Evolutionary conservation across 2,329 filamentous ascomycete genomes (phyloP), one percentile per base, ranked within the genome.

Genomic region (Cercospora zeae-maydis): DNA sequence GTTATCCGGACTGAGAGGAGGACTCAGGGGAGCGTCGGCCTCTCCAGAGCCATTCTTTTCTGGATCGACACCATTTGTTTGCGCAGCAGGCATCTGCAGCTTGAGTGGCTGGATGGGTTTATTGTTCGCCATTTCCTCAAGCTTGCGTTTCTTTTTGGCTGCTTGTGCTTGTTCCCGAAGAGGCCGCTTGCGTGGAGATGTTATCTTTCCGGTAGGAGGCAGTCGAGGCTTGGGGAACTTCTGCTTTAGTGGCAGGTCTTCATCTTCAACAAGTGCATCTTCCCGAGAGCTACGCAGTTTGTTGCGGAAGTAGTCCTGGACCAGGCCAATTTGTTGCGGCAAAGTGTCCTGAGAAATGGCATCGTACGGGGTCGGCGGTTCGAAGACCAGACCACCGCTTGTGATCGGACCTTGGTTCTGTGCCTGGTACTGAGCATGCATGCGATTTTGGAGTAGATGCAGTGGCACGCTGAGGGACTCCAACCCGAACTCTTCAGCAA

Each of bases 201-300:
- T 89, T 69, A 96, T 96, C 81, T 96, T 96, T 72, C 91, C 91
- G 19, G 88, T 93, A 79, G 91, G 78, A 80, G 89, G 80, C 49
- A 86, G 76, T 57, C 84, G 78, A 21, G 83, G 83, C 70, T 85
- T 85, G 30, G 83, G 83, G 70, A 85, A 84, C 37, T 92, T 84
- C 78, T 99, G 95, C 78, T 99, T 99, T 60, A 88, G 86, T 14
- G 96, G 95, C 24, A 99, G 81, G 70, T 99, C 93, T 73, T 98
- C 91, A 78, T 99, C 95, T 79, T 99, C 95, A 58, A 96, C 81
- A 68, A 99, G 83, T 47, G 92, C 87, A 75, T 92, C 86, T 72
- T 93, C 88, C 74, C 86, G 85, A 75, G 93, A 95, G 61, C 91
- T 89, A 71, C 92, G 90, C 62, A 99, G 81, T 77, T 96, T 96